Percentiles rank a stretch among this genome's conserved stretches.
Conservation (phyloP, 2,329 filamentous ascomycete genomes). For the Exophiala xenobiotica region DNA sequence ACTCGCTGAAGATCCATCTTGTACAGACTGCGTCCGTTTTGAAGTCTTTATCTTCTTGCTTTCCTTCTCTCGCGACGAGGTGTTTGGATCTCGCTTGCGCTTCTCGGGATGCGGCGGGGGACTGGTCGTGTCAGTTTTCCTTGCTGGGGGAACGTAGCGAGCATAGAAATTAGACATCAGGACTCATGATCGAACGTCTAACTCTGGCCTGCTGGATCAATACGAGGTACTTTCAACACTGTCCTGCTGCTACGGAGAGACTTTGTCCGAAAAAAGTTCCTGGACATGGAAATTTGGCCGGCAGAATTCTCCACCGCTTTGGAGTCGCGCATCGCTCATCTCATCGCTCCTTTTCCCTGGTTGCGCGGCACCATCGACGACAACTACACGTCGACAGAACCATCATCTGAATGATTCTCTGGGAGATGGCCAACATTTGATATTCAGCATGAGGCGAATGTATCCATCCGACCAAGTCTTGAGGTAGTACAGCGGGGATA, state of each 20-base stretch:
- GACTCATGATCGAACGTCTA: conserved; percentile 4
- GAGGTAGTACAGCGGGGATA: no score
- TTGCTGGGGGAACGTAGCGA: conserved; percentile 45
- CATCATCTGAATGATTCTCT: background rate
- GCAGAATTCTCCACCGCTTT: conserved; percentile 34
- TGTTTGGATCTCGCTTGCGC: conserved; percentile 30
- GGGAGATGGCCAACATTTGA: background rate
- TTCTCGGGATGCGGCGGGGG: conserved; percentile 26
- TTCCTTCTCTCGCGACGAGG: conserved; percentile 33
- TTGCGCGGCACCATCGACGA: no score
- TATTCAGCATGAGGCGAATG: background rate
- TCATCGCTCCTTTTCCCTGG: background rate
- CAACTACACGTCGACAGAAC: background rate
- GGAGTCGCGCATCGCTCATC: background rate
- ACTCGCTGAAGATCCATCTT: background rate
- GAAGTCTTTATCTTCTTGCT: conserved; percentile 42
- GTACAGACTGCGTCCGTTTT: conserved; percentile 11
- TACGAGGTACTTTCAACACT: no score
- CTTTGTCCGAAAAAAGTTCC: conserved; percentile 7
- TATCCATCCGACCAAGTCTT: no score
- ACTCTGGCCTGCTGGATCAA: background rate
- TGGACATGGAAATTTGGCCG: conserved; percentile 25
- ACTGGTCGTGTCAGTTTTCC: background rate
- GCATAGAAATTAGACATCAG: conserved; percentile 50
- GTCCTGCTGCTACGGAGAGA: no score